Base-by-base conservation (phyloP, 2,329 filamentous ascomycete species). In the Drechmeria coniospora region DNA sequence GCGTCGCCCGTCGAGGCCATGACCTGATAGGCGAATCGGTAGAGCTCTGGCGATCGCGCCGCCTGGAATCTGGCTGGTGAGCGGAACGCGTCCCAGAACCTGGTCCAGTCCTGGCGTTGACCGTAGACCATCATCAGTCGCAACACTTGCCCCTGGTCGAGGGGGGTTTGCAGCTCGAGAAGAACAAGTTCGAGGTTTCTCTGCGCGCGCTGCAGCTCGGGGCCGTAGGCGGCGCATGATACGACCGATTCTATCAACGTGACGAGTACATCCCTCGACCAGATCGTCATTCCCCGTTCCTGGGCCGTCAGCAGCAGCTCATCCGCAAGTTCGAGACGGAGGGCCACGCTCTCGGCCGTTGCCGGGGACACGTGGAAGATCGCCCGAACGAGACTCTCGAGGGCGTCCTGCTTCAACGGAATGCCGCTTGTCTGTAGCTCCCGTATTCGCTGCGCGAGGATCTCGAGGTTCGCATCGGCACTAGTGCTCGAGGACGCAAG, bases 71-170 rank as follows among this genome's bases (percentile, higher is more conserved):
- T 56, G 10, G 72, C 51, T 4, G 68, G 60, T 31, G 61, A 56
- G 30, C 62, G 61, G 59, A 75, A 80, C 8, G 61, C 43, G 13
- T 68, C 57, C 72, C 70, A 78, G 40, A 79, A 70, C 5, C 55
- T 53, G 11, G 59, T 45, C 60, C 69, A 75, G 36, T 71, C 52
- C 12, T 45, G 41, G 32, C 57, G 56, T 13, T 39, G 36, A 5
- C 65, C 57, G 35, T 70, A 64, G 2, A 56, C 51, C 3, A 46
- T 38, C 50, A 70, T 50, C 20, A 71, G 48, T 12, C 48, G 49
- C 23, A 52, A 43, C 8, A 57, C 44, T 26, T 55, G 46, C 15
- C 58, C 51, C 14, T 43, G 37, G 27, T 57, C 55, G n/a, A 56
- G 54, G 3, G 53, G 44, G 16, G 51, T 40, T 10, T 47, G 39